Base-by-base conservation (phyloP, 495 filamentous ascomycete genomes). In the Aspergillus panamensis region DNA sequence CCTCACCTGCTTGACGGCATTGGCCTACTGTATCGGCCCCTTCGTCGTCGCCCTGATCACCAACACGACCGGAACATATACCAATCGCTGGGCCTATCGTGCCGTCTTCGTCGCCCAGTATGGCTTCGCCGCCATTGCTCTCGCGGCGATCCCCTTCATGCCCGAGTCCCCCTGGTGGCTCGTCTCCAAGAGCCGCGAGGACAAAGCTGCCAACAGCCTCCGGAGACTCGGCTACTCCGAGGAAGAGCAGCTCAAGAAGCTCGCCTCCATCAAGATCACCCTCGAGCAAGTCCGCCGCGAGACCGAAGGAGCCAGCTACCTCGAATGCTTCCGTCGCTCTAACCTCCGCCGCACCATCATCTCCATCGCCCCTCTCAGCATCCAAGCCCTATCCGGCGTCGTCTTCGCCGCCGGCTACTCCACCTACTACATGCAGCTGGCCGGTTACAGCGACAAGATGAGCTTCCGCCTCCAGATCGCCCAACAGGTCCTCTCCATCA, bases 101-200 rank as follows among this genome's bases (percentile, higher is more conserved):
- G 19, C 45, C 3, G 19, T 57, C 29, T 57, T 57, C 45, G 47
- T 37, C 20, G 45, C 54, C 8, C 54, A 57, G 17, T 57, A 49
- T 39, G 54, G 45, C 47, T 50, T 29, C 33, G 33, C 45, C 35
- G 45, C 8, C 45, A 17, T 51, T 14, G 54, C 45, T 12, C 45
- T 57, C 8, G 20, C 47, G 0, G 9, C 50, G 16, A 43, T 49
- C 33, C 13, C 37, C 35, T 50, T 57, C 35, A 50, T 57, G 62
- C 65, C 65, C 39, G 65, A 67, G 42, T 67, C 65, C 8, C 62
- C 63, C 5, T 62, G 60, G 67, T 63, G 62, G 62, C 51, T 67
- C 8, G 39, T 61, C 39, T 62, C 62, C 0, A 49, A 51, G 45
- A 10, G n/a, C 47, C 45, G 37, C 13, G 45, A 57, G 3, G 47